Base-by-base conservation (phyloP, 2,329 filamentous ascomycete species). In the Aureobasidium melanogenum region DNA sequence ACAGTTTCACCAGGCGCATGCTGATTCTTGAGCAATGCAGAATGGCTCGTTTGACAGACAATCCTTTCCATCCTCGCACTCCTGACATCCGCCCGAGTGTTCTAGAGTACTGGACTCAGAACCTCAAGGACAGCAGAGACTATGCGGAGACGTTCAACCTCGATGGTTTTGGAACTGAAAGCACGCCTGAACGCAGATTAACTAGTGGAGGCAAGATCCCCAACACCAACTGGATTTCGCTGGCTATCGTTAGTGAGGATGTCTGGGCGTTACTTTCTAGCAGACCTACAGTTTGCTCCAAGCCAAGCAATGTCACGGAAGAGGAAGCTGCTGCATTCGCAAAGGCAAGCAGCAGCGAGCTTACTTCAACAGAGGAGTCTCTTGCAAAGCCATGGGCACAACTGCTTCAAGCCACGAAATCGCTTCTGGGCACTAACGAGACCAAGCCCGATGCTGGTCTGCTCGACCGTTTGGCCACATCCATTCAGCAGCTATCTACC, bases 61-160 rank as follows among this genome's bases (percentile, higher is more conserved):
- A 64, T 5, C 56, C 60, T 1, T 55, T 61, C 24, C 60, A 54
- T 8, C 41, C 62, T 14, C 59, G 47, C 28, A 48, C 50, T 19
- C 50, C 32, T 22, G 46, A 58, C 28, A 61, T 56, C 32, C 51
- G 34, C 1, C 69, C 71, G 3, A 62, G 66, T 9, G 63, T 68
- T 7, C 58, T 67, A 14, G 67, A 65, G 7, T 67, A 68, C 47
- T 73, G 71, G 71, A 65, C 63, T 10, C 36, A 67, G 9, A 57
- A 60, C 10, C 48, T 63, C 19, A 68, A 65, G 52, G 71, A 74
- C 63, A 71, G 67, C 43, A 65, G 72, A 24, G 72, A 74, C 63
- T 73, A 72, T 63, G 64, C 67, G 28, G 69, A 68, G 4, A 66
- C 70, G 2, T 73, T 73, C 59, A 64, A 73, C 59, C 70, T 68